Conservation (phyloP, 306 rosid genomes). For the barrel medic (Medicago truncatula) region DNA sequence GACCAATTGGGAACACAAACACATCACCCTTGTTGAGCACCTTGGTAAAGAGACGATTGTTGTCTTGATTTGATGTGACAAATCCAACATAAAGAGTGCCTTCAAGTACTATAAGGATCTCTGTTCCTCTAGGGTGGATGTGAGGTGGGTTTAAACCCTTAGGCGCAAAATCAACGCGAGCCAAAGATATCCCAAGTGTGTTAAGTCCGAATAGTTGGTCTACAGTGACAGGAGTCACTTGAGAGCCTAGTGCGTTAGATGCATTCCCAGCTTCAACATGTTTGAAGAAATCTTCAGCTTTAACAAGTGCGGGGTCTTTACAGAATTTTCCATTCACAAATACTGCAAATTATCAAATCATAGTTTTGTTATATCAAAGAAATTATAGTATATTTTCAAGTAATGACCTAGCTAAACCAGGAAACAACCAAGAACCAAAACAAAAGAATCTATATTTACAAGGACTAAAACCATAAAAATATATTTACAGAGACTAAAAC, state of each 20-base stretch:
- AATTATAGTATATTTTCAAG: no score
- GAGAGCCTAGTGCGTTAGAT: background rate
- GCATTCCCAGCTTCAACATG: background rate
- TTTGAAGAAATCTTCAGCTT: background rate
- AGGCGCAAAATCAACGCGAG: background rate
- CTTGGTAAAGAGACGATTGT: background rate
- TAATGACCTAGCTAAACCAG: background rate
- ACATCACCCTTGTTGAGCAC: background rate
- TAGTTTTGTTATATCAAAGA: background rate
- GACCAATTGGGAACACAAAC: background rate
- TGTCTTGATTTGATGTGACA: background rate
- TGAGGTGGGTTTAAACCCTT: background rate
- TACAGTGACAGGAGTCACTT: background rate
- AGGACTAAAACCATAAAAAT: no score
- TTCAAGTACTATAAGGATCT: background rate
- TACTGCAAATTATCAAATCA: background rate
- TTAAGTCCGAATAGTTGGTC: background rate
- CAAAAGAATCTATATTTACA: no score
- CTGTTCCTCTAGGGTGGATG: background rate
- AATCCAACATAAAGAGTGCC: background rate
- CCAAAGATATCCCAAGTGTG: background rate
- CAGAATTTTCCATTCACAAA: background rate
- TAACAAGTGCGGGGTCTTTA: background rate
- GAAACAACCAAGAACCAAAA: no score
- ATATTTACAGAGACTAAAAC: no score